Evolutionary conservation across 2,329 filamentous ascomycete species (phyloP), one percentile per base, ranked within the genome.

Genomic region (Tolypocladium pustulatum): DNA sequence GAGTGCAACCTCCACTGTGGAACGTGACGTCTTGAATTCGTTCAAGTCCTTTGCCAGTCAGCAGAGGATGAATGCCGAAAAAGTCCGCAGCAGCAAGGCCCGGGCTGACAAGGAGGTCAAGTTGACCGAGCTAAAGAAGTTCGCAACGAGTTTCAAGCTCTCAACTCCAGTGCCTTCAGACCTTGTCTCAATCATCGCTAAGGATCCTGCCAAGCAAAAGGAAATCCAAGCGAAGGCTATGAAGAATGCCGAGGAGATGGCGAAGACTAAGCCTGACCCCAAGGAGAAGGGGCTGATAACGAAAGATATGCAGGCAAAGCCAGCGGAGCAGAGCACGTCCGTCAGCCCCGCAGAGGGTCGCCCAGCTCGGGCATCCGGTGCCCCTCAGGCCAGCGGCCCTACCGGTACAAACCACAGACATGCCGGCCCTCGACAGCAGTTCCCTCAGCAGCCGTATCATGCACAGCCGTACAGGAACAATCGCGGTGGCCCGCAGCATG

Each of bases 181-280:
- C 72, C 76, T 99, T 40, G 91, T 99, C 34, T 88, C 90, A 1
- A 99, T 99, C 64, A 88, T 99, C 61, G 93, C 94, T 60, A 99
- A 97, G 71, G 94, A 99, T 69, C 91, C 91, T n/a, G 82, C 79
- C 53, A 99, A 97, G 76, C 94, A 97, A 73, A 86, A 91, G 67
- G 86, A 92, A 69, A 97, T 99, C 62, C 88, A 96, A 68, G 88
- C 91, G 66, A 95, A 92, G 72, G 91, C 91, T 1, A 85, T 90
- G 61, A 84, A 85, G 68, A 88, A 93, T 64, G 86, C 85, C 2
- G 86, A 90, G 62, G 83, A 86, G 62, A 73, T 82, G 57, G 74
- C 76, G 4, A 81, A 84, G 65, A 77, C 82, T 58, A 85, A 85
- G 68, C 68, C 77, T 22, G 78, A 77, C 56, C 63, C 75, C 27